Conservation (phyloP, 2,329 filamentous ascomycete genomes). For the Penicillium crustosum region DNA sequence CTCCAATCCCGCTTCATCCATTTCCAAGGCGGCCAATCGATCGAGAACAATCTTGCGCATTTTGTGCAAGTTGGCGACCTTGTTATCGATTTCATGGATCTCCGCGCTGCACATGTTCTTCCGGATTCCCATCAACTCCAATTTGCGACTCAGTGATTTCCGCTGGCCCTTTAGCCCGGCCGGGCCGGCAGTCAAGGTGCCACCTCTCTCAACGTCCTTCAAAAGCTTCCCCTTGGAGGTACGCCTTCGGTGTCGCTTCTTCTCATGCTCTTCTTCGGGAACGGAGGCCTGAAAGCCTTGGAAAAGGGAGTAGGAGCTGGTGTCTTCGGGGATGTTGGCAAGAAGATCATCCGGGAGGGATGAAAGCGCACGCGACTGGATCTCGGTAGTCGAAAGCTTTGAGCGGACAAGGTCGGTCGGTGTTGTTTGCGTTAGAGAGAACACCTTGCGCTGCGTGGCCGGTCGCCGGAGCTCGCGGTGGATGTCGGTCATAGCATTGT, state of each 20-base stretch:
- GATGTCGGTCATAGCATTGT: slow-evolving; percentile 82
- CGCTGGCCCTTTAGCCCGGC: slow-evolving; percentile 77
- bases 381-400: slow-evolving; percentile 85
- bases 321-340: slow-evolving; percentile 80
- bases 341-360: slow-evolving; percentile 89
- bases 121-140: slow-evolving; percentile 87
- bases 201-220: slow-evolving; percentile 58
- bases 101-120: slow-evolving; percentile 98
- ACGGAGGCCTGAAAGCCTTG: slow-evolving; percentile 93
- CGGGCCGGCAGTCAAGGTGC: slow-evolving; percentile 61
- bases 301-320: slow-evolving; percentile 87
- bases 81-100: slow-evolving; percentile 94
- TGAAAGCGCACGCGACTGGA: slow-evolving; percentile 86
- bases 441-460: slow-evolving; percentile 81
- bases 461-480: slow-evolving; percentile 86
- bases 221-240: slow-evolving; percentile 75
- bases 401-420: slow-evolving; percentile 93
- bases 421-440: slow-evolving; percentile 84
- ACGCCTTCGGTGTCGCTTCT: slow-evolving; percentile 67
- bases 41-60: slow-evolving; percentile 94
- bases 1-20: slow-evolving; percentile 86
- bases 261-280: slow-evolving; percentile 65
- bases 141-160: slow-evolving; percentile 73
- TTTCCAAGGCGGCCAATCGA: slow-evolving; percentile 78
- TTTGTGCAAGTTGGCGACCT: slow-evolving; percentile 86